These are phyloP conservation scores for Ormosia emarginata DNA, from an alignment of 306 rosid genomes.

Conservation along the genomic window DNA sequence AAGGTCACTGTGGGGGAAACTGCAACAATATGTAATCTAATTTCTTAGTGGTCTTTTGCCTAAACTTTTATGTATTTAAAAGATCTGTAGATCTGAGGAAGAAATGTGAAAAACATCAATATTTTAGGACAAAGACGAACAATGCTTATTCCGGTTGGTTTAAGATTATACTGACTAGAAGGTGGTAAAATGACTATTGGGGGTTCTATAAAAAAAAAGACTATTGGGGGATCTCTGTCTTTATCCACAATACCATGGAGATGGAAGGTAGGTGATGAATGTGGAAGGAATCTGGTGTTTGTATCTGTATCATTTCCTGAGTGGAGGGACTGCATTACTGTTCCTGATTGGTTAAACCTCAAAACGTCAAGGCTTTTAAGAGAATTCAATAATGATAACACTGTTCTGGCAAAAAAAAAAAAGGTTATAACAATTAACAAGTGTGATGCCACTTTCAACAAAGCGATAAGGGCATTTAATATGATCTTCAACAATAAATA, in stretches of 20 bases:
- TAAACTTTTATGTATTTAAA: background rate
- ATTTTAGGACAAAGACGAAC: background rate
- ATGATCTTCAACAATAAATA: background rate
- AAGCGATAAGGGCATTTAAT: background rate
- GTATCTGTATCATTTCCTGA: background rate
- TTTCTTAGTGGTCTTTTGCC: background rate
- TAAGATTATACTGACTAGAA: background rate
- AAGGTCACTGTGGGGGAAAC: background rate
- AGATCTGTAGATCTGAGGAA: background rate
- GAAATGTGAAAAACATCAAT: background rate
- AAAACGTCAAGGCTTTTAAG: background rate
- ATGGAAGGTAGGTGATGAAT: background rate
- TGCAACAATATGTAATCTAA: no score
- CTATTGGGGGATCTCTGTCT: background rate
- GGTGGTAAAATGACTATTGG: background rate
- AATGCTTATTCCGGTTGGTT: background rate
- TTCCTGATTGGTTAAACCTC: background rate
- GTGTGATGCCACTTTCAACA: background rate
- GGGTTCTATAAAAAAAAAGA: background rate
- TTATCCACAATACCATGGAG: background rate
- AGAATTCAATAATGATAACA: background rate
- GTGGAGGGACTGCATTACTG: background rate
- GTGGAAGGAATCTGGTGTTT: background rate
- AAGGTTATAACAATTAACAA: background rate
- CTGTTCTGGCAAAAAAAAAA: background rate